A percentile compares a stretch with the other conserved stretches of the same genome.
These are phyloP conservation scores for Cylindrotheca closterium DNA, from an alignment of 108 stramenopile species.

Conservation along the genomic window DNA sequence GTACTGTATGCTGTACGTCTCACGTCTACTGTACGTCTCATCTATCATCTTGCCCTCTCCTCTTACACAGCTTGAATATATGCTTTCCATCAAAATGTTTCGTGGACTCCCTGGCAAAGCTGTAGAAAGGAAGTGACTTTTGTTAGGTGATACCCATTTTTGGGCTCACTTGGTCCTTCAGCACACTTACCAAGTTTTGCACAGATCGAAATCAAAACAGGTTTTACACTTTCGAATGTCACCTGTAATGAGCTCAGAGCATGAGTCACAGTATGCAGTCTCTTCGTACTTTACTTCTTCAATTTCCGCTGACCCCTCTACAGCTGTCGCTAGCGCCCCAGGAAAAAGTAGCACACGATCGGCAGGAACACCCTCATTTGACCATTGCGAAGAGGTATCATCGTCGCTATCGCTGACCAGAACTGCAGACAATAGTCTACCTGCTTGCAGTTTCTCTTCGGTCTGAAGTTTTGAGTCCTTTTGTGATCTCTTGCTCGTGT, in stretches of 20 bases:
- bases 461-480: background rate
- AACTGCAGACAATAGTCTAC: conserved; percentile 24
- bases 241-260: conserved; percentile 48
- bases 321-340: conserved; percentile 45
- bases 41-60: too few species aligned
- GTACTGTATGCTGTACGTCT: too few species aligned
- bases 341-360: conserved; percentile 76
- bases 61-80: conserved; percentile 9
- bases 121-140: too few species aligned
- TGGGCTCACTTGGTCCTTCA: too few species aligned
- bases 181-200: conserved; percentile 52
- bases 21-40: too few species aligned
- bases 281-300: conserved; percentile 43
- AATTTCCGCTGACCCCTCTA: background rate
- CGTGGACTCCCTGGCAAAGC: conserved; percentile 4
- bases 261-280: conserved; percentile 79
- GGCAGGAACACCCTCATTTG: conserved; percentile 35
- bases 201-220: conserved; percentile 91
- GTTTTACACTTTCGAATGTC: conserved; percentile 56
- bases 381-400: conserved; percentile 27
- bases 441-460: conserved; percentile 1
- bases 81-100: conserved; percentile 22
- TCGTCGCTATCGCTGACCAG: conserved; percentile 11
- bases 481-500: conserved; percentile 1
- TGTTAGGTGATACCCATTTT: too few species aligned